Conservation (phyloP, 352 stramenopile genomes). For the Elongisporangium anandrum region DNA sequence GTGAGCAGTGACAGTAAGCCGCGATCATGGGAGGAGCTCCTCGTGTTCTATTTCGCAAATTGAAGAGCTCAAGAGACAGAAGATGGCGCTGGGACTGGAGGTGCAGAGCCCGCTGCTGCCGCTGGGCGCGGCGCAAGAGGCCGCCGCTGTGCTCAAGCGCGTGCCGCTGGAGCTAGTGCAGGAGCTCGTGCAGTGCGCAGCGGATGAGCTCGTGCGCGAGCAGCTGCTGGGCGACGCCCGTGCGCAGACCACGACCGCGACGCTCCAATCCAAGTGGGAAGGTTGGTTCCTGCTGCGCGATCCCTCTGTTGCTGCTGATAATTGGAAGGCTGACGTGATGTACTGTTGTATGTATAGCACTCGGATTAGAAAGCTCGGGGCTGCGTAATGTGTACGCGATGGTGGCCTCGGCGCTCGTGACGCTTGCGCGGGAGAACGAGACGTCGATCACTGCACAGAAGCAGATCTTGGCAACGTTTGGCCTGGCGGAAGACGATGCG, state of each 20-base stretch:
- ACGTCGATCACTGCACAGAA: constrained; percentile 4
- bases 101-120: neutral
- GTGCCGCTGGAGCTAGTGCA: constrained; percentile 14
- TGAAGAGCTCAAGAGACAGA: neutral
- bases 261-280: constrained; percentile 3
- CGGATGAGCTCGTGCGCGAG: constrained; percentile 15
- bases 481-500: constrained; percentile 22
- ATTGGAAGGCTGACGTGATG: neutral
- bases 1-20: neutral
- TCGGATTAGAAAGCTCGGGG: constrained; percentile 4
- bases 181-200: constrained; percentile 16
- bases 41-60: neutral
- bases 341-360: constrained; percentile 25
- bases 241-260: neutral
- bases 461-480: constrained; percentile 12
- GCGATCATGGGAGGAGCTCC: neutral
- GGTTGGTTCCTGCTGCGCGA: neutral
- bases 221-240: neutral
- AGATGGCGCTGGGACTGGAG: neutral
- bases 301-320: constrained; percentile 1
- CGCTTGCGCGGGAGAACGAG: constrained; percentile 5
- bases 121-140: neutral
- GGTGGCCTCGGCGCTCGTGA: neutral
- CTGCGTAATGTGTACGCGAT: constrained; percentile 5
- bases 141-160: constrained; percentile 5